These are phyloP conservation scores for Endotrypanum monterogeii DNA, from an alignment of 208 protist genomes.

Conservation along the genomic window DNA sequence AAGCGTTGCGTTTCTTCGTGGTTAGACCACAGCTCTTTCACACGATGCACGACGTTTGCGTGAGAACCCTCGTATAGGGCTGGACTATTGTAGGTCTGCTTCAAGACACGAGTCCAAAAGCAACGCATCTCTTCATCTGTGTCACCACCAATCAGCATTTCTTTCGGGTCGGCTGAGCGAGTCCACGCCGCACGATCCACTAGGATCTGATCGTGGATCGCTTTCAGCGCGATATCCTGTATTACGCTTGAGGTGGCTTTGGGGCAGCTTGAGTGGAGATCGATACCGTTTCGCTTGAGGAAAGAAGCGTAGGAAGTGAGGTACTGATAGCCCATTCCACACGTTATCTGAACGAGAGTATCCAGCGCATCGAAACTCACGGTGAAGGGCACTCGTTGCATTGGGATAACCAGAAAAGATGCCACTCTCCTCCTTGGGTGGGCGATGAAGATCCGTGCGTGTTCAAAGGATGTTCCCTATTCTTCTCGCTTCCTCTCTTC, in stretches of 20 bases:
- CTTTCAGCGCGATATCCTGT: conserved; percentile 8
- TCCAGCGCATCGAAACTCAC: conserved; percentile 74
- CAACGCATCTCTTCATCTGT: conserved; percentile 21
- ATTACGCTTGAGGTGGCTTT: conserved; percentile 11
- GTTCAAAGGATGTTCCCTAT: neutral
- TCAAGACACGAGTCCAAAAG: conserved; percentile 63
- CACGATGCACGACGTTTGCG: conserved; percentile 1
- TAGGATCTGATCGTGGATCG: conserved; percentile 11
- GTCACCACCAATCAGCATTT: conserved; percentile 64
- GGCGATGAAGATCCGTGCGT: neutral
- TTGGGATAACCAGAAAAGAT: neutral
- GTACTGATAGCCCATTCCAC: conserved; percentile 70
- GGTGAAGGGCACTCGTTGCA: conserved; percentile 27
- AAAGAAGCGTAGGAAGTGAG: conserved; percentile 39
- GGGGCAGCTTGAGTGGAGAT: conserved; percentile 13
- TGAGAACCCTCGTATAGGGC: conserved; percentile 18
- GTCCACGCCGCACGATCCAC: conserved; percentile 25
- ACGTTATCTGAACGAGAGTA: conserved; percentile 54
- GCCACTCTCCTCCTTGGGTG: neutral
- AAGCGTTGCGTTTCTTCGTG: conserved; percentile 14
- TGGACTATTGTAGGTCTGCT: conserved; percentile 15
- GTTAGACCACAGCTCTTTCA: conserved; percentile 8
- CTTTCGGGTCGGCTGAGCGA: conserved; percentile 29
- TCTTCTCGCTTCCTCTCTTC: neutral
- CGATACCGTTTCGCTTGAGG: conserved; percentile 35